phyloP scores from a whole-genome alignment of 495 filamentous ascomycete species.

The Daldinia loculata region DNA sequence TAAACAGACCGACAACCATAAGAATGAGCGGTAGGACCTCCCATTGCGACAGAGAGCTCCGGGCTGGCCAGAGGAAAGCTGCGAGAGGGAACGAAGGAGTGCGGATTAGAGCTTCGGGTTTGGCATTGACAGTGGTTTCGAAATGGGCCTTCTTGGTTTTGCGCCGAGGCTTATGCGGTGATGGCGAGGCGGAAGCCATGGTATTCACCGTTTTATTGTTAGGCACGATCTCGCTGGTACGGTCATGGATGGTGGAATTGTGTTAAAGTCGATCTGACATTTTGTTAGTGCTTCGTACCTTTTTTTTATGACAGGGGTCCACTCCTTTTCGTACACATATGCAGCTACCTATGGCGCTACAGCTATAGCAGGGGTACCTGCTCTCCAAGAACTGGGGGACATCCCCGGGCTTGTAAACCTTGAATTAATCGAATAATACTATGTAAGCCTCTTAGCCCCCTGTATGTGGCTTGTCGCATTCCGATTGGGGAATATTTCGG shows the following conservation, averaged over 20 bases:
- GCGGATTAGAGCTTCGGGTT: slow-evolving; percentile 49
- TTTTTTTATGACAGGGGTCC: slow-evolving; percentile 24
- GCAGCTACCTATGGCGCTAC: no score
- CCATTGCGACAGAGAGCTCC: slow-evolving; percentile 89
- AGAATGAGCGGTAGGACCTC: slow-evolving; percentile 84
- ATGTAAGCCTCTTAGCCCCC: no score
- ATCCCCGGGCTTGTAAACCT: no score
- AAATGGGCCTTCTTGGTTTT: slow-evolving; percentile 55
- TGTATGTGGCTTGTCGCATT: not conserved
- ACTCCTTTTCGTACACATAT: not conserved
- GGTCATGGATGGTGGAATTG: not conserved
- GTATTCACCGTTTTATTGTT: slow-evolving; percentile 44
- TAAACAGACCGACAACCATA: slow-evolving; percentile 89
- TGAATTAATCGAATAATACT: no score
- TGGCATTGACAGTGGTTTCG: slow-evolving; percentile 33
- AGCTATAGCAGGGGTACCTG: not conserved
- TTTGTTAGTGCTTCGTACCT: slow-evolving; percentile 8
- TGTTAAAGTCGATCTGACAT: slow-evolving; percentile 8
- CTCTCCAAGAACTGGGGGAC: no score
- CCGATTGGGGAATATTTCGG: not conserved
- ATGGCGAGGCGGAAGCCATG: slow-evolving; percentile 55
- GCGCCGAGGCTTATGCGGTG: slow-evolving; percentile 61
- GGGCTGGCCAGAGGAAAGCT: slow-evolving; percentile 89
- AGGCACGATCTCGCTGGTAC: no score
- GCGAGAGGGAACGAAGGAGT: slow-evolving; percentile 81